A percentile compares a stretch with the other conserved stretches of the same genome.
These are phyloP conservation scores for Lactarius pseudohatsudake DNA, from an alignment of 768 basidiomycete genomes.

Conservation along the genomic window DNA sequence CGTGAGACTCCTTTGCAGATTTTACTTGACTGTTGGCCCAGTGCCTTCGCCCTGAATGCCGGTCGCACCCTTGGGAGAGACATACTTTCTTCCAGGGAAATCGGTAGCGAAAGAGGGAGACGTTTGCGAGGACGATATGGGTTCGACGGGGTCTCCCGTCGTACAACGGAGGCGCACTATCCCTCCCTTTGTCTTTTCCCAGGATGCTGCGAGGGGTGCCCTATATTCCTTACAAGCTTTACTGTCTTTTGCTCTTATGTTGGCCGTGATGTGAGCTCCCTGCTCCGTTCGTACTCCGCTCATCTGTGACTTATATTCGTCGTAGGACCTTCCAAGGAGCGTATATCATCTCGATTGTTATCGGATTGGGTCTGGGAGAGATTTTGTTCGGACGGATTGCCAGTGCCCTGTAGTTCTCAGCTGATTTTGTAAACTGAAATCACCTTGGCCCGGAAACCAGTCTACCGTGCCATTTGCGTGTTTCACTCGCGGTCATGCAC, in stretches of 20 bases:
- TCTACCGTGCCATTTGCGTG: too few relatives aligned
- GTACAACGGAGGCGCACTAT: conserved; percentile 39
- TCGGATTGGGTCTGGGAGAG: conserved; percentile 76
- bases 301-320: conserved; percentile 19
- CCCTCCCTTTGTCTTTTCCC: conserved; percentile 62
- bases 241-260: conserved; percentile 72
- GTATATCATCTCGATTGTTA: conserved; percentile 69
- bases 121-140: background rate
- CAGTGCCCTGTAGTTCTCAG: conserved; percentile 9
- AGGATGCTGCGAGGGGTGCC: conserved; percentile 71
- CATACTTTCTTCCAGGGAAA: background rate
- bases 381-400: conserved; percentile 62
- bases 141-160: conserved; percentile 2
- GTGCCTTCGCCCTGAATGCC: conserved; percentile 1
- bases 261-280: conserved; percentile 68
- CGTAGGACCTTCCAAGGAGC: conserved; percentile 81
- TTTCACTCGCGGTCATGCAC: too few relatives aligned
- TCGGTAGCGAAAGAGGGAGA: conserved; percentile 1
- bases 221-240: conserved; percentile 62
- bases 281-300: conserved; percentile 21
- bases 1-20: background rate
- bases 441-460: too few relatives aligned
- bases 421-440: background rate
- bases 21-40: conserved; percentile 4
- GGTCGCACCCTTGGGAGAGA: background rate